Evolutionary conservation across 2,329 filamentous ascomycete genomes (phyloP).

Genomic region (Alternaria longipes): DNA sequence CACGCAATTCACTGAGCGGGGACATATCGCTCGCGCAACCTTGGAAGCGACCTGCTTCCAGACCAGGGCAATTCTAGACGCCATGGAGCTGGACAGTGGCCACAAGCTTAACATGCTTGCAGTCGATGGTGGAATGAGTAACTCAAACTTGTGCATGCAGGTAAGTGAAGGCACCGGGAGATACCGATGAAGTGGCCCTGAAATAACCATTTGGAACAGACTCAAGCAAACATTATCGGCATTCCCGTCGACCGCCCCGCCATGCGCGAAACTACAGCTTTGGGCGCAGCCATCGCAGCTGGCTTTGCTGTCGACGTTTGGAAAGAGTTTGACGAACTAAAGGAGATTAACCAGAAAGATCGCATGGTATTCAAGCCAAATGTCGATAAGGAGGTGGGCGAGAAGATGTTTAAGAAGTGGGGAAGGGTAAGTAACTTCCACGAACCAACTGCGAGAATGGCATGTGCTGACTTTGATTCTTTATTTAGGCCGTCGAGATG

Average conservation of each 20-base stretch:
- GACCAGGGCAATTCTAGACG: conserved; percentile 88
- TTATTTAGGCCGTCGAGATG: conserved; percentile 72
- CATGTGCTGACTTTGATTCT: conserved; percentile 11
- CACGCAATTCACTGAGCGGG: conserved; percentile 83
- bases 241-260: conserved; percentile 84
- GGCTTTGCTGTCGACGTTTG: conserved; percentile 85
- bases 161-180: conserved; percentile 35
- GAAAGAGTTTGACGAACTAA: conserved; percentile 77
- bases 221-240: conserved; percentile 84
- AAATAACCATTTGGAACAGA: conserved; percentile 53
- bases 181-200: neutral
- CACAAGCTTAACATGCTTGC: conserved; percentile 78
- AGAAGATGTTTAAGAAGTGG: conserved; percentile 75
- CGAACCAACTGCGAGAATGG: neutral
- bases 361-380: conserved; percentile 75
- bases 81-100: conserved; percentile 87
- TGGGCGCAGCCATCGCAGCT: conserved; percentile 88
- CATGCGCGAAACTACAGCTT: conserved; percentile 90
- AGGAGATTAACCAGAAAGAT: conserved; percentile 74
- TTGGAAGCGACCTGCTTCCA: conserved; percentile 93
- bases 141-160: conserved; percentile 89
- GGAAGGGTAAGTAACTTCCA: conserved; percentile 57
- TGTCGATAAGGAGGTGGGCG: conserved; percentile 66
- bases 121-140: conserved; percentile 90
- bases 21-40: conserved; percentile 87